phyloP scores from a whole-genome alignment of 2,329 filamentous ascomycete species.

The Geoglossum cookeanum region DNA sequence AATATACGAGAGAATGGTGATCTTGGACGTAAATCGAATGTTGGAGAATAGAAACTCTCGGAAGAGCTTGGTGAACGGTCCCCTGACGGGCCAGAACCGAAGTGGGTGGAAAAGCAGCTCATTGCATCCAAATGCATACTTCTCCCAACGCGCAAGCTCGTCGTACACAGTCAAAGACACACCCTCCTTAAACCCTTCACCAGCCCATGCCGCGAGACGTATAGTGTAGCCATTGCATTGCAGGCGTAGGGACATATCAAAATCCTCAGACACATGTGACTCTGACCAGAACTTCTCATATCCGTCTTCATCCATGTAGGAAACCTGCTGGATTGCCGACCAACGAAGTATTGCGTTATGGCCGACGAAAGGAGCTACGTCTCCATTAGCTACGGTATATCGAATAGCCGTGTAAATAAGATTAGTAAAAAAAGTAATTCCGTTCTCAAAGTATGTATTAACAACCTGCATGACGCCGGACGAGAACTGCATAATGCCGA shows the following conservation, averaged over 20 bases:
- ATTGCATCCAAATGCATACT: conserved; percentile 71
- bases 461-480: conserved; percentile 67
- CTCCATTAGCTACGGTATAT: conserved; percentile 58
- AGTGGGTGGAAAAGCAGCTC: conserved; percentile 67
- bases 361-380: conserved; percentile 64
- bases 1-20: conserved; percentile 59
- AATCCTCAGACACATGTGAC: conserved; percentile 62
- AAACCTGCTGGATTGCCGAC: conserved; percentile 55
- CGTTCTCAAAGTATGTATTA: conserved; percentile 52
- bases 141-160: conserved; percentile 70
- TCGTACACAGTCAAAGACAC: conserved; percentile 73
- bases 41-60: conserved; percentile 51
- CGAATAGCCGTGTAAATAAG: conserved; percentile 60
- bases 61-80: conserved; percentile 66
- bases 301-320: conserved; percentile 48
- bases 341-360: conserved; percentile 62
- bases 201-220: conserved; percentile 52
- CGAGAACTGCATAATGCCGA: conserved; percentile 61
- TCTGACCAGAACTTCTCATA: conserved; percentile 72
- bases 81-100: conserved; percentile 49
- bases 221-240: conserved; percentile 56
- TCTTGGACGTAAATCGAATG: conserved; percentile 57
- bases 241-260: conserved; percentile 62
- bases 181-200: conserved; percentile 64
- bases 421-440: conserved; percentile 53